Evolutionary conservation across 2,329 filamentous ascomycete genomes (phyloP).

Genomic region (Aspergillus tamarii): DNA sequence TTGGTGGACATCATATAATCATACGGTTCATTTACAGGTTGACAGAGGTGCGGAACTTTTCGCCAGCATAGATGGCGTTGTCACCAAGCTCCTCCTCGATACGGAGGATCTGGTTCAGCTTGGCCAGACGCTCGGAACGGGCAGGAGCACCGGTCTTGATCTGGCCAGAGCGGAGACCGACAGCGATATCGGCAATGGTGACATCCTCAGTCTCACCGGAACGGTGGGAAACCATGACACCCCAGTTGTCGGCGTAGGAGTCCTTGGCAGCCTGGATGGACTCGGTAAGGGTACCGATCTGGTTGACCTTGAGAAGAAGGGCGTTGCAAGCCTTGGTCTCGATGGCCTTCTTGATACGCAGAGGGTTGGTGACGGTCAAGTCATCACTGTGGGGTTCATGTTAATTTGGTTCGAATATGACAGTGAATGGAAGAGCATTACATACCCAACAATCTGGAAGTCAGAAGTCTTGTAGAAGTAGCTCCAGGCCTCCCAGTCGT

Average conservation of each 20-base stretch:
- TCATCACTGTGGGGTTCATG: constrained; percentile 68
- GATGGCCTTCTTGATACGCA: constrained; percentile 99
- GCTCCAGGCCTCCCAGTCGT: constrained; percentile 99
- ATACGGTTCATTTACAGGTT: constrained; percentile 68
- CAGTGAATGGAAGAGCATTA: constrained; percentile 12
- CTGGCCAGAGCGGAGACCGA: constrained; percentile 94
- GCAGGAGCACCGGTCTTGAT: constrained; percentile 98
- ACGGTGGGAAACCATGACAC: constrained; percentile 99
- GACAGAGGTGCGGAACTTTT: constrained; percentile 88
- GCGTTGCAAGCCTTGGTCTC: constrained; percentile 99
- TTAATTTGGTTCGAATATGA: neutral
- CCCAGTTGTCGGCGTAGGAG: constrained; percentile 93
- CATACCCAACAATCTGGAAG: constrained; percentile 88
- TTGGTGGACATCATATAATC: constrained; percentile 8
- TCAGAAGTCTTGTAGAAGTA: constrained; percentile 99
- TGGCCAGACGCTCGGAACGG: constrained; percentile 96
- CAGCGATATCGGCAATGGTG: constrained; percentile 96
- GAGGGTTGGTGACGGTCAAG: constrained; percentile 97
- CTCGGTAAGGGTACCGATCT: constrained; percentile 98
- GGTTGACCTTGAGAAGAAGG: constrained; percentile 99
- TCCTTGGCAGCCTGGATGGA: constrained; percentile 99
- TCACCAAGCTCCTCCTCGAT: constrained; percentile 98
- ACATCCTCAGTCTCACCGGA: constrained; percentile 99
- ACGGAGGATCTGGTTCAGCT: constrained; percentile 99
- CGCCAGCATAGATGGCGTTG: constrained; percentile 87